Percentiles rank a stretch among this genome's conserved stretches.
These are phyloP conservation scores for Stagonosporopsis tanaceti DNA, from an alignment of 2,329 filamentous ascomycete species.

Conservation along the genomic window DNA sequence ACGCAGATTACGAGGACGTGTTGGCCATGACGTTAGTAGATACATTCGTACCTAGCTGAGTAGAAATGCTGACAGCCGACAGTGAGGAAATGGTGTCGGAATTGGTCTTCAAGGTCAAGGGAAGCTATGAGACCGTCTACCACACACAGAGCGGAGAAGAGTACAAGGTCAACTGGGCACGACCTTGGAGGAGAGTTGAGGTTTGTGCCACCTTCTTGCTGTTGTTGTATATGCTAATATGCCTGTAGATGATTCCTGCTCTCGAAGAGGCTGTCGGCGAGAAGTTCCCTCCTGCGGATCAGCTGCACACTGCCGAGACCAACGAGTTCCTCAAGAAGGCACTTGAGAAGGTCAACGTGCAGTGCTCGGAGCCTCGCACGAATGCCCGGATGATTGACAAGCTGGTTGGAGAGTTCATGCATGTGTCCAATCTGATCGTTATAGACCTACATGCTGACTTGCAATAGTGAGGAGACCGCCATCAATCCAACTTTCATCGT, in stretches of 20 bases:
- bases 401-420: slow-evolving; percentile 79
- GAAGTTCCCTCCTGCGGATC: slow-evolving; percentile 88
- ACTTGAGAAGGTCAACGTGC: slow-evolving; percentile 87
- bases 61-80: neutral
- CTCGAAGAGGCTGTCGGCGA: slow-evolving; percentile 89
- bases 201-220: neutral
- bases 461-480: slow-evolving; percentile 79
- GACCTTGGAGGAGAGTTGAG: slow-evolving; percentile 82
- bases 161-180: slow-evolving; percentile 94
- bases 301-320: slow-evolving; percentile 89
- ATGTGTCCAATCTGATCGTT: neutral
- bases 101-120: slow-evolving; percentile 69
- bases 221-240: neutral
- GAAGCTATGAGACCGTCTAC: slow-evolving; percentile 84
- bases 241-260: slow-evolving; percentile 85
- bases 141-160: slow-evolving; percentile 85
- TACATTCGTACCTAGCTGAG: neutral
- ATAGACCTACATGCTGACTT: neutral
- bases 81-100: slow-evolving; percentile 78
- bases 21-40: slow-evolving; percentile 74
- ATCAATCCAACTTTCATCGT: slow-evolving; percentile 92
- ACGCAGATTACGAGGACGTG: slow-evolving; percentile 75
- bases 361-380: slow-evolving; percentile 88
- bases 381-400: slow-evolving; percentile 97
- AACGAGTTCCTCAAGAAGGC: slow-evolving; percentile 80